These are phyloP conservation scores for Eucalyptus paniculata DNA, from an alignment of 345 rosid species.

Conservation along the genomic window DNA sequence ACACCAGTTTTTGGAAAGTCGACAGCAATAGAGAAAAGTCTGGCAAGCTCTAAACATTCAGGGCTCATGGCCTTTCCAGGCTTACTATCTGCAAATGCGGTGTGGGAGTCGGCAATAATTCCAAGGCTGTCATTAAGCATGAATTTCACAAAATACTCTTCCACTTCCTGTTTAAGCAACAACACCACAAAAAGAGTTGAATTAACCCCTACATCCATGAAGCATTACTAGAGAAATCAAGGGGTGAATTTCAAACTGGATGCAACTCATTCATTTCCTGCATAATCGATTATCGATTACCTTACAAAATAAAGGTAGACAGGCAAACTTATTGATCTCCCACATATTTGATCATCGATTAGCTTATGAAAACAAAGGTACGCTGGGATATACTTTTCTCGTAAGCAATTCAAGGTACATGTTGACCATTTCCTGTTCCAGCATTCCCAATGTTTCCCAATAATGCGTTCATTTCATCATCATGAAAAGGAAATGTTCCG, in stretches of 20 bases:
- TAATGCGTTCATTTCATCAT: background rate
- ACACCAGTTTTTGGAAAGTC: constrained; percentile 63
- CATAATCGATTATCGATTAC: background rate
- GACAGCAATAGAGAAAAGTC: constrained; percentile 33
- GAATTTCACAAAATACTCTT: constrained; percentile 36
- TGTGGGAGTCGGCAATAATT: constrained; percentile 41
- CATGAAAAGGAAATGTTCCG: background rate
- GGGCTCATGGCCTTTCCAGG: constrained; percentile 18
- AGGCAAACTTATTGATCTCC: background rate
- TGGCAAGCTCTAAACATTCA: constrained; percentile 29
- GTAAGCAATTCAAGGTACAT: background rate
- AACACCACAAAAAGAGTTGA: background rate
- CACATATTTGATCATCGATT: background rate
- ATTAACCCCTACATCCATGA: background rate
- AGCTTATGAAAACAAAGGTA: background rate
- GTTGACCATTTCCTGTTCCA: background rate
- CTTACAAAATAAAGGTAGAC: background rate
- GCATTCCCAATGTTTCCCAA: background rate
- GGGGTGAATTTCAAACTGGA: background rate
- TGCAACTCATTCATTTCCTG: background rate
- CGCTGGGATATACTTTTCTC: background rate
- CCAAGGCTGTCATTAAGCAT: constrained; percentile 49
- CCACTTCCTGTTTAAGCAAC: constrained; percentile 27
- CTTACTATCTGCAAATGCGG: constrained; percentile 32
- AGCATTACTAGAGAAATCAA: background rate